Base-by-base conservation (phyloP, 441 rosid species). In the Cnidoscolus chayamansa region DNA sequence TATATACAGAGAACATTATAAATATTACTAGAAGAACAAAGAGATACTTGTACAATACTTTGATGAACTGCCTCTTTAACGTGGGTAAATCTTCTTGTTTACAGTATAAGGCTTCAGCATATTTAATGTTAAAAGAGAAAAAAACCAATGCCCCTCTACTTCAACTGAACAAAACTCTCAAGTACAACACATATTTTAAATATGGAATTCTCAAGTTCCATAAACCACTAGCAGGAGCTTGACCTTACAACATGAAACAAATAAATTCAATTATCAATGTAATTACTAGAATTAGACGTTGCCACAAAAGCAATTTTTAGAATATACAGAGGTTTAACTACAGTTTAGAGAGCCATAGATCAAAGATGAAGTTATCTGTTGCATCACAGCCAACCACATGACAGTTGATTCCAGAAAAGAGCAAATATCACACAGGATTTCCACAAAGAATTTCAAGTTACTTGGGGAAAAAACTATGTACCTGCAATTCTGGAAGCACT, bases 401-500 rank as follows among this genome's bases (percentile, higher is more conserved):
- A 35, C 37, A 35, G 37, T 35, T 54, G 20, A 69, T 69, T 31
- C 10, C 54, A 16, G 31, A 25, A 25, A 25, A 25, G 25, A 25
- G 25, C 25, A 25, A 25, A 25, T 25, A 25, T 25, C 25, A 25
- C 25, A 25, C 25, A 25, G 25, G 25, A 25, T 25, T 25, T 25
- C 25, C 25, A 25, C 25, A 25, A 25, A 25, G 25, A 25, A 25
- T 25, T 25, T 25, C 25, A 25, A 25, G 25, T 25, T 25, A 25
- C 25, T 25, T 25, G 25, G 25, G 25, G 25, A 25, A 25, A 25
- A 63, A 8, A 5, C 10, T 11, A 74, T 3, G 56, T 84, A 92
- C 99, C 99, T 90, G 91, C 83, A 71, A 77, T 88, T 86, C 78
- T 85, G 91, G 55, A 85, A 84, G 81, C 89, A 89, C 80, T 95